phyloP scores from a whole-genome alignment of 1,284 basidiomycete genomes.

The Cerrena zonata region DNA sequence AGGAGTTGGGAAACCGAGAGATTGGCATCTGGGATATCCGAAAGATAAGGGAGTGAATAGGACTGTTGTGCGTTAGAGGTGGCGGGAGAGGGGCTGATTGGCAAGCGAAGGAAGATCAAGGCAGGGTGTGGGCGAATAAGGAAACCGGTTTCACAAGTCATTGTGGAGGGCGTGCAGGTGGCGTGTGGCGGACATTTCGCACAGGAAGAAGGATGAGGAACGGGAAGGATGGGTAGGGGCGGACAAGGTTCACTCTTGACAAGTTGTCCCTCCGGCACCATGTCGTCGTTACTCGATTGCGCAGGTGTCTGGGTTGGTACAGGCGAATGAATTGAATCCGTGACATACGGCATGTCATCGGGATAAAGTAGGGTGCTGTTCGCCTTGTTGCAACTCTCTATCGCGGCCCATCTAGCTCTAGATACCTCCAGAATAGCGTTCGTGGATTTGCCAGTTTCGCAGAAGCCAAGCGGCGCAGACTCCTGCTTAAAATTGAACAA shows the following conservation, averaged over 20 bases:
- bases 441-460: constrained; percentile 60
- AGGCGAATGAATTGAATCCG: constrained; percentile 16
- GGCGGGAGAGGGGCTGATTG: constrained; percentile 10
- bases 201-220: constrained; percentile 67
- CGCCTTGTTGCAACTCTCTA: constrained; percentile 56
- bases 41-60: constrained; percentile 10
- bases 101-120: constrained; percentile 46
- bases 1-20: constrained; percentile 27
- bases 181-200: constrained; percentile 83
- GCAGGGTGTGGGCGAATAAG: constrained; percentile 62
- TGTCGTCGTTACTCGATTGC: neutral
- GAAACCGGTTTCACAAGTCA: constrained; percentile 73
- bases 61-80: constrained; percentile 20
- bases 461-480: constrained; percentile 76
- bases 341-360: constrained; percentile 26
- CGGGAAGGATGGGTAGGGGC: constrained; percentile 46
- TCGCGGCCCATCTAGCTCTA: constrained; percentile 39
- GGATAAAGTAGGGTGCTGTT: constrained; percentile 41
- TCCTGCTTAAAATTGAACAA: constrained; percentile 56
- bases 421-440: constrained; percentile 56
- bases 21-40: constrained; percentile 26
- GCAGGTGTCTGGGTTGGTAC: constrained; percentile 14
- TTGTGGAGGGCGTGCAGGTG: constrained; percentile 57
- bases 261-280: constrained; percentile 4
- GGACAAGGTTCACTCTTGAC: constrained; percentile 41